These are phyloP conservation scores for Neofusicoccum umdonicola DNA, from an alignment of 2,329 filamentous ascomycete genomes.

Conservation along the genomic window DNA sequence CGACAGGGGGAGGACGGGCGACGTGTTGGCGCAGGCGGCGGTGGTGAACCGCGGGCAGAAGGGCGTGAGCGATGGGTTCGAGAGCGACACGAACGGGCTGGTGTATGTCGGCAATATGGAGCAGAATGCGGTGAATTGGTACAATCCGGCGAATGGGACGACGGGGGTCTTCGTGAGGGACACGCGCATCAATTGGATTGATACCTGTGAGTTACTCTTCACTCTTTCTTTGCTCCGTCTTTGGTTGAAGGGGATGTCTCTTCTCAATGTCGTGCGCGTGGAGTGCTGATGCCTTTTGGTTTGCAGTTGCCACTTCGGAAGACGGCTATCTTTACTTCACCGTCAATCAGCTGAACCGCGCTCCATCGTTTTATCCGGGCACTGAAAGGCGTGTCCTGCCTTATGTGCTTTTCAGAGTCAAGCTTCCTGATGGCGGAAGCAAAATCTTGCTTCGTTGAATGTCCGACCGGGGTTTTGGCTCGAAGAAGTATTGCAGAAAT, in stretches of 20 bases:
- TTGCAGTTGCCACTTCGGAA: slow-evolving; percentile 36
- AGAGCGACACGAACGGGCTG: slow-evolving; percentile 50
- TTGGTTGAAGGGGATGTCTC: neutral
- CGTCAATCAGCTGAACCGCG: slow-evolving; percentile 48
- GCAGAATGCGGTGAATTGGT: slow-evolving; percentile 46
- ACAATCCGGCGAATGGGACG: slow-evolving; percentile 46
- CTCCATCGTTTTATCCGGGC: slow-evolving; percentile 38
- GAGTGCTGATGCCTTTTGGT: neutral
- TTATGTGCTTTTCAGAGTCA: slow-evolving; percentile 43
- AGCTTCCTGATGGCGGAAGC: slow-evolving; percentile 43
- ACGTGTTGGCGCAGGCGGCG: slow-evolving; percentile 45
- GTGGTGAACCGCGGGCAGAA: slow-evolving; percentile 47
- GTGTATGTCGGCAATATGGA: slow-evolving; percentile 53
- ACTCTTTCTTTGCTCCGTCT: slow-evolving; percentile 14
- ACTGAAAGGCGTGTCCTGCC: slow-evolving; percentile 44
- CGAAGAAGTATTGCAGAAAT: too few species aligned
- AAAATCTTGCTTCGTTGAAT: slow-evolving; percentile 31
- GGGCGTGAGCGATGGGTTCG: slow-evolving; percentile 52
- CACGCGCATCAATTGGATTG: slow-evolving; percentile 50
- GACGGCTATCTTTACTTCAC: slow-evolving; percentile 56
- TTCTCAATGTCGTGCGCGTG: too few species aligned
- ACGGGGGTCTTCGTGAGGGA: slow-evolving; percentile 46
- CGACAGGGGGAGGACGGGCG: slow-evolving; percentile 37
- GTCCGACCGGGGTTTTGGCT: too few species aligned
- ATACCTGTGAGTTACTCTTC: slow-evolving; percentile 38